phyloP scores from a whole-genome alignment of 148 eudicot genomes.

The Arbutus unedo region DNA sequence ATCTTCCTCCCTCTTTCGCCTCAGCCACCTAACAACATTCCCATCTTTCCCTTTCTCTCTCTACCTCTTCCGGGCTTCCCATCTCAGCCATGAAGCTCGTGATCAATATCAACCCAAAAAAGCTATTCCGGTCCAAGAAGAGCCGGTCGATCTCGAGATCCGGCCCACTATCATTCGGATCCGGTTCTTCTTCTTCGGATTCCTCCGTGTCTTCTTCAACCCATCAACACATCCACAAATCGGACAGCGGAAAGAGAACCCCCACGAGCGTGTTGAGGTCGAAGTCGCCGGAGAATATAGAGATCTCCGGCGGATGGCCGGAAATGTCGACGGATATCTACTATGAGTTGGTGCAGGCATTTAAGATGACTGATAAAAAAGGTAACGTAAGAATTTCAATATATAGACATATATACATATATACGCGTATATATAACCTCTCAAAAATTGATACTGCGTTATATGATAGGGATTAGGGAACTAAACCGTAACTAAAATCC shows the following conservation, averaged over 20 bases:
- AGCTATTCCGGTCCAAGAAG: slow-evolving; percentile 41
- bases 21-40: neutral
- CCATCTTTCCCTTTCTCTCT: neutral
- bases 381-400: neutral
- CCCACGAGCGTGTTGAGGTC: slow-evolving; percentile 31
- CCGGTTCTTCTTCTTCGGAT: slow-evolving; percentile 19
- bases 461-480: too few species aligned
- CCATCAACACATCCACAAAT: neutral
- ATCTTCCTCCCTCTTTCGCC: slow-evolving; percentile 26
- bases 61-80: neutral
- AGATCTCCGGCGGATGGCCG: slow-evolving; percentile 9
- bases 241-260: slow-evolving; percentile 16
- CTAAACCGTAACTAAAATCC: too few species aligned
- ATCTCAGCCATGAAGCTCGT: slow-evolving; percentile 41
- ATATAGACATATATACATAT: too few species aligned
- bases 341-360: slow-evolving; percentile 40
- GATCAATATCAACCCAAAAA: slow-evolving; percentile 39
- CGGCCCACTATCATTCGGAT: slow-evolving; percentile 35
- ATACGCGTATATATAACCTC: too few species aligned
- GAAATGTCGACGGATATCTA: slow-evolving; percentile 18
- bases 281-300: slow-evolving; percentile 8
- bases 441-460: too few species aligned
- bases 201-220: neutral
- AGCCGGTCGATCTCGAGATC: slow-evolving; percentile 53
- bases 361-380: slow-evolving; percentile 56